Evolutionary conservation across 257 asterid species (phyloP), one percentile per base, ranked within the genome.

Genomic region (Ophiorrhiza pumila): DNA sequence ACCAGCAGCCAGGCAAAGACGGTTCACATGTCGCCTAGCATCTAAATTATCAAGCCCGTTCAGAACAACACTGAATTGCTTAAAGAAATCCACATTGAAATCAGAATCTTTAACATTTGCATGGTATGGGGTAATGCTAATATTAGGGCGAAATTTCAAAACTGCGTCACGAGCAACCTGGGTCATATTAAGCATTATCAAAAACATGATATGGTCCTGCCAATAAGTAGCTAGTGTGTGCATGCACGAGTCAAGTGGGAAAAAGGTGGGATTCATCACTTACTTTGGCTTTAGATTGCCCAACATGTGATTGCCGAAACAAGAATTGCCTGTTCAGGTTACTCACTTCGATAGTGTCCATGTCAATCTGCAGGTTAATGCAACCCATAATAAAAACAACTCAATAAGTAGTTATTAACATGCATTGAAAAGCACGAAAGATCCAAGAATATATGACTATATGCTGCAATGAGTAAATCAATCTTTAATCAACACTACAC

Each of bases 101-200:
- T 89, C 88, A 49, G 97, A 87, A 76, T 87, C 96, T 79, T 90
- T 95, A 69, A 90, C 91, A 77, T 95, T 95, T 42, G 96, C 96
- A 87, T 95, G 99, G 85, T 92, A 92, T 4, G 99, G 84, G 49
- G 88, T 87, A 77, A 95, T 95, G 90, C 80, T 85, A 75, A 92
- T 89, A 65, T 87, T 71, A 67, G 98, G 98, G 87, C 96, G 88
- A 84, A 95, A 90, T 81, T 86, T 92, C 84, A 92, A 76, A 56
- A 92, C 96, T 37, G 99, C 99, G 45, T 95, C 98, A 59, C 99
- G 90, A 68, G 99, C 99, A 83, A 95, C 98, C 99, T 95, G 91
- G 81, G 64, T 68, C 37, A 70, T 74, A 73, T 69, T 29, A 56
- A 65, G 72, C 27, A 76, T 37, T 46, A 73, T 79, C 70, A 81